Base-by-base conservation (phyloP, 2,329 filamentous ascomycete genomes). In the Colletotrichum orbiculare region DNA sequence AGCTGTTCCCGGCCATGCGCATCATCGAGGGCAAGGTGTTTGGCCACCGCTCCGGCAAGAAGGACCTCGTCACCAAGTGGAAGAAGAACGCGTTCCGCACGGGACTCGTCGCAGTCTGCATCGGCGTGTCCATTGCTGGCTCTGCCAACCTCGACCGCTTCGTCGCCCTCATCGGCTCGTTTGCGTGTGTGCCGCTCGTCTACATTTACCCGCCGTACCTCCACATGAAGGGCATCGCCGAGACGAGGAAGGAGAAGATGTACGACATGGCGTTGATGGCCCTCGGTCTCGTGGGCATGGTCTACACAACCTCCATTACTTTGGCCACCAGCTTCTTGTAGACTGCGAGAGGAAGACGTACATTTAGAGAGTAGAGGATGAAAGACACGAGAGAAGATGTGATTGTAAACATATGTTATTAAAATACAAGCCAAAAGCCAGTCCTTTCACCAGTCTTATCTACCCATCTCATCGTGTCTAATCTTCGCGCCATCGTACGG, bases 101-200 rank as follows among this genome's bases (percentile, higher is more conserved):
- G 0, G 70, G 74, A 0, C 72, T 91, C 25, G 86, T 91, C 38
- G 73, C 83, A 2, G 42, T 88, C 8, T 91, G 89, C 68, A 87
- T 87, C 8, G 79, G 81, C 17, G 81, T 93, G 47, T 83, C 89
- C 13, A 86, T 90, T 11, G 70, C 87, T 2, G 90, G 90, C 13
- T 88, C 90, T 0, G 87, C 84, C 46, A 89, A 92, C 73, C 78
- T 93, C 66, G 90, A 93, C 81, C 98, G 98, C 79, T 99, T 99
- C 76, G 96, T 99, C 38, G 91, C 94, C 25, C 85, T 99, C 43
- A 94, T 99, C 17, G 96, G 96, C 69, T 97, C 94, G 78, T 99
- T 99, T 82, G 96, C 96, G 67, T 99, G 96, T 76, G 96, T 99
- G 71, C 96, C 96, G 48, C 82, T 99, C 63, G 96, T 98, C 67